Percentiles rank a stretch among this genome's conserved stretches.
These are phyloP conservation scores for Pistacia vera DNA, from an alignment of 345 rosid species.

Conservation along the genomic window DNA sequence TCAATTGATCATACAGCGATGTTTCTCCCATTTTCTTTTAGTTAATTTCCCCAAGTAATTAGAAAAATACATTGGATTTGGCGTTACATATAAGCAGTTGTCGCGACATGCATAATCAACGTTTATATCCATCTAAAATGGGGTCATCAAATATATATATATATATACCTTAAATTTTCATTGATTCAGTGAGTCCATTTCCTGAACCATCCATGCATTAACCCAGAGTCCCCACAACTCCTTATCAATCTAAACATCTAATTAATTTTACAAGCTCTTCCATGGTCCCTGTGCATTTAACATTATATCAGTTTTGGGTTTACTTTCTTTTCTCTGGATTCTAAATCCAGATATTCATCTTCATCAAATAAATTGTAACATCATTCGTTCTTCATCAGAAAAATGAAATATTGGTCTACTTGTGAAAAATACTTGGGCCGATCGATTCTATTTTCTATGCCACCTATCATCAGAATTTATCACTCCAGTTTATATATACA, in stretches of 20 bases:
- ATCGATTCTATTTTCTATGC: neutral
- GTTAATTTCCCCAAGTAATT: no score
- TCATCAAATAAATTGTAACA: no score
- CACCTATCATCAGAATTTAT: neutral
- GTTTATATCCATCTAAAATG: neutral
- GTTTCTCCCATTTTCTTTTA: no score
- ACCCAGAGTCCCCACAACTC: no score
- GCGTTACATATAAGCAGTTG: neutral
- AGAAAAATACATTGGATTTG: no score
- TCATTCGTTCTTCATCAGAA: neutral
- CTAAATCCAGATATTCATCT: neutral
- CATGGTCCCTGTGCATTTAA: neutral
- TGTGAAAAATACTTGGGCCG: neutral
- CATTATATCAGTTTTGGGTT: neutral
- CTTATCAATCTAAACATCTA: no score
- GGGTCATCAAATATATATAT: neutral
- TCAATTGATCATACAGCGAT: no score
- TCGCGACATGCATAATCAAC: neutral
- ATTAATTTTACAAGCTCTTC: neutral
- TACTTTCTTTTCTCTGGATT: neutral
- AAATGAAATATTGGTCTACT: neutral
- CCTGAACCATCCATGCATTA: no score
- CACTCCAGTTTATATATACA: neutral
- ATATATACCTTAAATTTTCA: no score
- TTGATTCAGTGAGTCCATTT: no score